Evolutionary conservation across 495 filamentous ascomycete genomes (phyloP).

Genomic region (Xylaria cubensis): DNA sequence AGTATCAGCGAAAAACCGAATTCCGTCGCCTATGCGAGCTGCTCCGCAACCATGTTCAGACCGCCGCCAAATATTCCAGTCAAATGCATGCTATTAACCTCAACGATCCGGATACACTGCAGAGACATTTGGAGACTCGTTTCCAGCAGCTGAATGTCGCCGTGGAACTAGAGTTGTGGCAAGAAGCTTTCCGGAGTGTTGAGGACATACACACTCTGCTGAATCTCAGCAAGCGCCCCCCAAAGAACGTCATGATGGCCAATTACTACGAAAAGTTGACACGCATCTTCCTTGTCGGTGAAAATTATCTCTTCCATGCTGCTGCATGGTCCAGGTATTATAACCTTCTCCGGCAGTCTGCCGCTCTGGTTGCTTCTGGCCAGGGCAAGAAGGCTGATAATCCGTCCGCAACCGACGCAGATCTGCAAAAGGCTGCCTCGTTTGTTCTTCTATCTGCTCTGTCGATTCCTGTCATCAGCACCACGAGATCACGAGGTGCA

Average conservation of each 20-base stretch:
- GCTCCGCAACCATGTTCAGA: constrained; percentile 97
- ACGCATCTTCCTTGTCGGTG: constrained; percentile 96
- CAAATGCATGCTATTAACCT: constrained; percentile 99
- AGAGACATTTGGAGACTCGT: constrained; percentile 95
- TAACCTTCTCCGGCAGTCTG: constrained; percentile 90
- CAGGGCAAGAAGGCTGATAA: constrained; percentile 93
- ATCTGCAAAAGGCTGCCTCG: constrained; percentile 84
- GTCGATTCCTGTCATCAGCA: constrained; percentile 98
- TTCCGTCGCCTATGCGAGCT: constrained; percentile 98
- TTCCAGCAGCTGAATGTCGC: constrained; percentile 99
- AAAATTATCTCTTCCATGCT: constrained; percentile 99
- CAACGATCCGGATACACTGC: constrained; percentile 94
- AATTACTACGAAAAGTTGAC: constrained; percentile 99
- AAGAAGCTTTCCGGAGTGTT: constrained; percentile 98
- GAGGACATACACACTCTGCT: constrained; percentile 99
- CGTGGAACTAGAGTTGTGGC: constrained; percentile 97
- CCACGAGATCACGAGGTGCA: constrained; percentile 91
- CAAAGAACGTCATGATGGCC: constrained; percentile 99
- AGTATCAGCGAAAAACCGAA: constrained; percentile 98
- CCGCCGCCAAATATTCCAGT: constrained; percentile 96
- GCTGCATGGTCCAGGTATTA: constrained; percentile 97
- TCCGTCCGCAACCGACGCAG: constrained; percentile 84
- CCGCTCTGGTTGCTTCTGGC: constrained; percentile 81
- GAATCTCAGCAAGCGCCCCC: constrained; percentile 96
- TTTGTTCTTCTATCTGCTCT: constrained; percentile 96